Evolutionary conservation across 2,329 filamentous ascomycete genomes (phyloP).

Genomic region (Epicoccum sorghinum): DNA sequence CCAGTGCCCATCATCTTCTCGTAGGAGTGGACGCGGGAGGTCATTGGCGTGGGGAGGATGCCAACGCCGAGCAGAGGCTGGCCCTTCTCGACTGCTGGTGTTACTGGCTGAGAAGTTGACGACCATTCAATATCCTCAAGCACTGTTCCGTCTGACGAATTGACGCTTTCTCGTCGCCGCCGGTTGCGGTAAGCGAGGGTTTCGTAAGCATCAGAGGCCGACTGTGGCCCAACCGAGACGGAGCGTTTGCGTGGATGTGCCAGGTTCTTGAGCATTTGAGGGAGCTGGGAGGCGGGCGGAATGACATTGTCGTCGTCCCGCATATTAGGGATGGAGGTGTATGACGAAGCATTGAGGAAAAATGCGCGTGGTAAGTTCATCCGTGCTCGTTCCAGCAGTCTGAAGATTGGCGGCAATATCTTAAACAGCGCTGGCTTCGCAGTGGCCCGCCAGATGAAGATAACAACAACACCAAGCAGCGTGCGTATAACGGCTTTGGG

Average conservation of each 20-base stretch:
- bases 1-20: conserved; percentile 78
- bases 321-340: conserved; percentile 78
- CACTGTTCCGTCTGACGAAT: conserved; percentile 46
- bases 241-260: conserved; percentile 80
- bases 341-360: conserved; percentile 89
- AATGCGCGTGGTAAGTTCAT: conserved; percentile 84
- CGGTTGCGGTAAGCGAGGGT: conserved; percentile 88
- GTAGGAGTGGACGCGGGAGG: conserved; percentile 64
- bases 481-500: conserved; percentile 69
- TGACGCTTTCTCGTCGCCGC: conserved; percentile 65
- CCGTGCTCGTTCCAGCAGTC: conserved; percentile 79
- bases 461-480: conserved; percentile 77
- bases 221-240: conserved; percentile 91
- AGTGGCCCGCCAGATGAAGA: conserved; percentile 88
- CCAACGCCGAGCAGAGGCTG: conserved; percentile 50
- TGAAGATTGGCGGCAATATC: conserved; percentile 82
- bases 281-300: conserved; percentile 85
- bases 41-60: conserved; percentile 56
- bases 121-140: conserved; percentile 35
- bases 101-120: conserved; percentile 33
- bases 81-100: conserved; percentile 31
- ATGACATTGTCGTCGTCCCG: conserved; percentile 85
- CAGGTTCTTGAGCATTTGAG: conserved; percentile 79
- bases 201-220: conserved; percentile 94
- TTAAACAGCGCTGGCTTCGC: conserved; percentile 85